Base-by-base conservation (phyloP, 129 eudicot species). In the Apium graveolens region DNA sequence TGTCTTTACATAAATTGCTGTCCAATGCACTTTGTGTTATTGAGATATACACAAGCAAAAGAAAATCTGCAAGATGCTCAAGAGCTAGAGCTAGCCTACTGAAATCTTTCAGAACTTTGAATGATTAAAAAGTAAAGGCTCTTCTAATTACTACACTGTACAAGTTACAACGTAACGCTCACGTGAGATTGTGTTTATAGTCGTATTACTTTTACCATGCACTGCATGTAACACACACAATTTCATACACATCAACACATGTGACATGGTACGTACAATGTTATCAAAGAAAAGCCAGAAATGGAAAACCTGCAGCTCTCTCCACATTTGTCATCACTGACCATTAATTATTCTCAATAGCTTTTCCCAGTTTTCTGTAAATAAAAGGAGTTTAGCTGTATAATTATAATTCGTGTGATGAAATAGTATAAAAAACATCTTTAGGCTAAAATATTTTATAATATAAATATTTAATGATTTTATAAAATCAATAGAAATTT, bases 181-280 rank as follows among this genome's bases (percentile, higher is more conserved):
- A 73, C 32, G 77, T 43, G 77, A 73, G 46, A 73, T 27, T 45
- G 37, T 26, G 20, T 27, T 29, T 12, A 26, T 14, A 44, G 3
- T 44, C 11, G 48, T 12, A 72, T 72, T 17, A 12, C 76, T 45
- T 65, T 65, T 65, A 44, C 77, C 60, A 73, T 73, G 41, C 77
- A 73, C 7, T 73, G 57, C 31, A 73, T 73, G 20, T 5, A 34
- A 65, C 39, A 27, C 39, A 27, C 3, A 66, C 72, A 66, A 5
- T 14, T 31, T 66, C 73, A 66, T 17, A 11, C 21, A 44, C 12
- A 42, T 3, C 13, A 42, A 42, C 1, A 31, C 72, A 66, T 66
- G 41, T 29, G 38, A 29, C 7, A 27, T 27, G 7, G 41, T 32
- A 66, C 73, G 41, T 66, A 66, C 73, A 9, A 51, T 51, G 10